phyloP scores from a whole-genome alignment of 2,329 filamentous ascomycete species.

The Coniochaeta hoffmannii region DNA sequence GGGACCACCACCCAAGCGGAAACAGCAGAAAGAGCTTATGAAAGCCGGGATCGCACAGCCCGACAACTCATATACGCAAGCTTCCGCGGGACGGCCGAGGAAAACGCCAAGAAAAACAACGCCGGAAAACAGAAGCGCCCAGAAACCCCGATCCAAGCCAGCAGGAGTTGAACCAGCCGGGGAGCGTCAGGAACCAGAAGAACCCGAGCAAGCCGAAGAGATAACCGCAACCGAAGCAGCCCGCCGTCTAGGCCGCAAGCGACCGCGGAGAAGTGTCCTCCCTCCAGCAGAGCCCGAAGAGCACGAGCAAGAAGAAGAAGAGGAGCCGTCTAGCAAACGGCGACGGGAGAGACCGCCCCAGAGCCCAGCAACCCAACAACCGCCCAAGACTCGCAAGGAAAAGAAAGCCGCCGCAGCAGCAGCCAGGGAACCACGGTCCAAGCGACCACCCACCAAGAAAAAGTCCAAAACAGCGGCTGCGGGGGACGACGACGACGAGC shows the following conservation, averaged over 20 bases:
- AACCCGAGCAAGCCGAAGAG: conserved; percentile 32
- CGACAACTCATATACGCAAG: conserved; percentile 9
- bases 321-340: conserved; percentile 16
- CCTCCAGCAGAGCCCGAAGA: conserved; percentile 37
- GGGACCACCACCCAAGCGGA: neutral
- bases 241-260: conserved; percentile 32
- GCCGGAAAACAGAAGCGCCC: neutral
- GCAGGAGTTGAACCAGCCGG: neutral
- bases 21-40: neutral
- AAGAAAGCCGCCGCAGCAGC: conserved; percentile 30
- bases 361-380: conserved; percentile 28
- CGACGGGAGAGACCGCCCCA: conserved; percentile 19
- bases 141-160: neutral
- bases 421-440: too few relatives aligned
- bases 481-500: conserved; percentile 11
- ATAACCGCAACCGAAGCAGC: conserved; percentile 36
- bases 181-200: conserved; percentile 15
- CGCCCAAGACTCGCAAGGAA: conserved; percentile 19
- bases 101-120: neutral
- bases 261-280: conserved; percentile 27
- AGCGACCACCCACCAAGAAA: conserved; percentile 12
- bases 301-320: conserved; percentile 25
- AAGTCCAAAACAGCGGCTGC: conserved; percentile 5
- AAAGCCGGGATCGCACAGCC: neutral
- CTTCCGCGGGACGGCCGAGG: neutral